phyloP scores from a whole-genome alignment of 257 asterid genomes.

The Scutellaria barbata region DNA sequence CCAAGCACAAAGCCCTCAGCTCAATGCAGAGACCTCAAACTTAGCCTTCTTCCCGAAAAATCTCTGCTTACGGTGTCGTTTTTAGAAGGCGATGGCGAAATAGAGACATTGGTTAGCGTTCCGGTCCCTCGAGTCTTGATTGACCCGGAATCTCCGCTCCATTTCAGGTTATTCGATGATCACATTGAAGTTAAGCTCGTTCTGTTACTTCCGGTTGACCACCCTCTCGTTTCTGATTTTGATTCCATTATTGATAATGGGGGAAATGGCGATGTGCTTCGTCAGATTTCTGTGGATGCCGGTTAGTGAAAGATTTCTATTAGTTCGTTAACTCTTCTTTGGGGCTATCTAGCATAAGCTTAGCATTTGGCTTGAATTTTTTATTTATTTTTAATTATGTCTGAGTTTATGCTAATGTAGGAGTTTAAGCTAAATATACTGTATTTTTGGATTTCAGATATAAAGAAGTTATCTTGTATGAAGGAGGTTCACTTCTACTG shows the following conservation, averaged over 20 bases:
- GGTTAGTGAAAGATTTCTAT: constrained; percentile 47
- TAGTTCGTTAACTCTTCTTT: constrained; percentile 18
- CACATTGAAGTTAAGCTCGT: constrained; percentile 78
- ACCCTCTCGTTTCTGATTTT: constrained; percentile 74
- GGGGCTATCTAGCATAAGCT: background rate
- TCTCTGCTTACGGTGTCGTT: constrained; percentile 59
- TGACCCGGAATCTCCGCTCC: constrained; percentile 65
- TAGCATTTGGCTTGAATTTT: no score
- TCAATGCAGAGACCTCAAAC: constrained; percentile 53
- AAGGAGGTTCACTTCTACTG: constrained; percentile 86
- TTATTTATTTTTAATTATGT: background rate
- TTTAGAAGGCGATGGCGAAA: constrained; percentile 35
- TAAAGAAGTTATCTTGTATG: constrained; percentile 62
- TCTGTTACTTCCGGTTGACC: constrained; percentile 82
- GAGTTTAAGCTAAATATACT: background rate
- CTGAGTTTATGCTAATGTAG: background rate
- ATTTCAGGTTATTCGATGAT: constrained; percentile 61
- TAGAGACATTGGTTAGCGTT: constrained; percentile 49
- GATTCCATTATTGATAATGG: constrained; percentile 41
- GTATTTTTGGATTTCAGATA: constrained; percentile 49
- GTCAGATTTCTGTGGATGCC: constrained; percentile 53
- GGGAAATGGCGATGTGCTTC: constrained; percentile 39
- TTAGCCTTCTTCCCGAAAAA: constrained; percentile 48
- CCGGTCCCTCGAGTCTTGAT: constrained; percentile 74
- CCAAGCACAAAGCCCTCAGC: constrained; percentile 48